These are phyloP conservation scores for Quercus lobata DNA, from an alignment of 331 rosid genomes.

Conservation along the genomic window DNA sequence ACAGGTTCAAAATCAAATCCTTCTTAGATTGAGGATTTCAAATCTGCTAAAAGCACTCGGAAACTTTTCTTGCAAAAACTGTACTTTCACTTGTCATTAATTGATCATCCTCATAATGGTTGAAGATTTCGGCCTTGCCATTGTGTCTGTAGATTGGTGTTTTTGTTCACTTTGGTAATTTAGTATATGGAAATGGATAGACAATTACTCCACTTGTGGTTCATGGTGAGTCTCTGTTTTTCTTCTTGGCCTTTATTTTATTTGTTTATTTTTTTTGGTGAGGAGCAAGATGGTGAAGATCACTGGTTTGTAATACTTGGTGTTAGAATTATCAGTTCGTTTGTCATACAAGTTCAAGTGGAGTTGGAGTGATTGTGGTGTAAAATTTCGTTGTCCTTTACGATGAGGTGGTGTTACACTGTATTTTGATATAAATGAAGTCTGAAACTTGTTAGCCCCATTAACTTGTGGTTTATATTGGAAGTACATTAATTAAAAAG, in stretches of 20 bases:
- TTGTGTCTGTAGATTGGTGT: conserved; percentile 41
- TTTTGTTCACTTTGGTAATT: not conserved
- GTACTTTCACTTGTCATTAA: conserved; percentile 19
- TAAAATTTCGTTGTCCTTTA: not conserved
- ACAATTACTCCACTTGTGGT: not conserved
- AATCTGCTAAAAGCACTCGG: not conserved
- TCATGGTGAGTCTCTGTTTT: not conserved
- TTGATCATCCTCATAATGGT: conserved; percentile 22
- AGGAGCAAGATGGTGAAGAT: not conserved
- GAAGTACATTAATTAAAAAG: not conserved
- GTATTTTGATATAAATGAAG: not conserved
- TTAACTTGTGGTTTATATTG: not conserved
- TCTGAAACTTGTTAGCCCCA: not conserved
- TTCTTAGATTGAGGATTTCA: conserved; percentile 33
- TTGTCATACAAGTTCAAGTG: not conserved
- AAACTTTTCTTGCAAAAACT: conserved; percentile 3
- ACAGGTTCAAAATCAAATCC: conserved; percentile 91
- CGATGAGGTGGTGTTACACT: not conserved
- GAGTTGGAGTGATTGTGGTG: not conserved
- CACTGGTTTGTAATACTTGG: not conserved
- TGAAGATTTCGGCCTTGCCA: conserved; percentile 24
- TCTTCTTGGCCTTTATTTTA: not conserved
- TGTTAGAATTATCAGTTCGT: not conserved
- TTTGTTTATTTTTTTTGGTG: not conserved
- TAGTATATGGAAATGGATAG: not conserved